phyloP scores from a whole-genome alignment of 441 rosid species.

The Eutrema salsugineum region DNA sequence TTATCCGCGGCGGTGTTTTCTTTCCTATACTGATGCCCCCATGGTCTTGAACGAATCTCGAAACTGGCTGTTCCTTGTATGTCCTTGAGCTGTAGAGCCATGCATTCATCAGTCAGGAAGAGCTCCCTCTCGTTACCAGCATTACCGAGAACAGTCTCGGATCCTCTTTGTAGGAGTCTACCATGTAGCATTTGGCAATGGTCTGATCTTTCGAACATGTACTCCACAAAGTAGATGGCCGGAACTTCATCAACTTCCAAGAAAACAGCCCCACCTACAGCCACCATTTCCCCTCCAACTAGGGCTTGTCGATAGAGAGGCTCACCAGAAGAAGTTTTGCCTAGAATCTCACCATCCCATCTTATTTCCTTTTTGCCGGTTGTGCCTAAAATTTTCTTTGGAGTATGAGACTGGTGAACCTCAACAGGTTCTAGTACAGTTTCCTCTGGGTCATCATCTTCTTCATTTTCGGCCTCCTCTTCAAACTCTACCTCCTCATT shows the following conservation, averaged over 20 bases:
- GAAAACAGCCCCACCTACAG: conserved; percentile 52
- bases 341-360: conserved; percentile 58
- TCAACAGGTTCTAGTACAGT: conserved; percentile 18
- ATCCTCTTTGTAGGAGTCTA: conserved; percentile 53
- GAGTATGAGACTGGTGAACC: conserved; percentile 30
- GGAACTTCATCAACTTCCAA: conserved; percentile 45
- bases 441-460: neutral
- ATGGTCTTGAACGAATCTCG: conserved; percentile 53
- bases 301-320: conserved; percentile 50
- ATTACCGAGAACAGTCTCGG: conserved; percentile 63
- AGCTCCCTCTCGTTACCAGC: conserved; percentile 72
- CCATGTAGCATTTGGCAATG: conserved; percentile 75
- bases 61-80: conserved; percentile 41
- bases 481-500: conserved; percentile 50
- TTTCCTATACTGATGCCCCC: conserved; percentile 71
- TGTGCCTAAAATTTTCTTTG: conserved; percentile 24
- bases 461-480: conserved; percentile 49
- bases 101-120: conserved; percentile 61
- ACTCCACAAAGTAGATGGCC: conserved; percentile 64
- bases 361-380: conserved; percentile 34
- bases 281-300: conserved; percentile 47
- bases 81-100: conserved; percentile 46
- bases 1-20: conserved; percentile 41
- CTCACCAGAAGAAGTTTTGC: conserved; percentile 48
- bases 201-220: conserved; percentile 61